A percentile compares a stretch with the other conserved stretches of the same genome.
phyloP scores from a whole-genome alignment of 495 filamentous ascomycete genomes.

The Talaromyces nanjingensis region DNA sequence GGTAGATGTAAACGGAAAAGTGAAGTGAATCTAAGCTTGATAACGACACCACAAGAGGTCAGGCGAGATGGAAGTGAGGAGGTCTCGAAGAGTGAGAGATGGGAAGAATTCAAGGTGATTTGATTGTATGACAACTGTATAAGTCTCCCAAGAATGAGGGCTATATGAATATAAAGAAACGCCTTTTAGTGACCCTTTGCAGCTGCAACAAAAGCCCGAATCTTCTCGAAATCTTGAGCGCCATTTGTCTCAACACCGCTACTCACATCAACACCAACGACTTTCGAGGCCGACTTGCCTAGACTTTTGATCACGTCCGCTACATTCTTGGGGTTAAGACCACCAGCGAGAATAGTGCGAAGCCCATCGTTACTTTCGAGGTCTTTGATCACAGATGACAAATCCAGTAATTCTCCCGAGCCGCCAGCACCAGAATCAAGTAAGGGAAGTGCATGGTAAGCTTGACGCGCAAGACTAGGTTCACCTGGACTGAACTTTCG shows the following conservation, averaged over 20 bases:
- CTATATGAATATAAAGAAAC: background rate
- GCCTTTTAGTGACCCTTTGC: conserved; percentile 45
- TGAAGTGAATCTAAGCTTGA: background rate
- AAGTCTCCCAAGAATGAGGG: background rate
- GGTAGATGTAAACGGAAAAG: background rate
- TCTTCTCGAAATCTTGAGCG: conserved; percentile 73
- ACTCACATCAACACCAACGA: conserved; percentile 85
- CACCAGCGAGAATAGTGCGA: conserved; percentile 74
- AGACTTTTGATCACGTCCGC: conserved; percentile 49
- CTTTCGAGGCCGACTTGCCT: conserved; percentile 46
- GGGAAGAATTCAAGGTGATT: background rate
- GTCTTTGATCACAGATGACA: conserved; percentile 51
- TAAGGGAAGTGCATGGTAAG: conserved; percentile 76
- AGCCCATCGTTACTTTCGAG: conserved; percentile 58
- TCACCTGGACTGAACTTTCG: conserved; percentile 71
- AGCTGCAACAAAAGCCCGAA: conserved; percentile 68
- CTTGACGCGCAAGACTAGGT: conserved; percentile 59
- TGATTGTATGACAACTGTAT: background rate
- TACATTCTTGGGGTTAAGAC: conserved; percentile 72
- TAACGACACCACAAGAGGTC: background rate
- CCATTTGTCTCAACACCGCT: conserved; percentile 87
- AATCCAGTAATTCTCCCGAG: conserved; percentile 68
- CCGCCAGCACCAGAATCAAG: conserved; percentile 81
- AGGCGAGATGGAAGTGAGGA: background rate
- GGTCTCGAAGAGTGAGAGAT: background rate